phyloP scores from a whole-genome alignment of 805 yeast species.

The Debaryomyces maramus region DNA sequence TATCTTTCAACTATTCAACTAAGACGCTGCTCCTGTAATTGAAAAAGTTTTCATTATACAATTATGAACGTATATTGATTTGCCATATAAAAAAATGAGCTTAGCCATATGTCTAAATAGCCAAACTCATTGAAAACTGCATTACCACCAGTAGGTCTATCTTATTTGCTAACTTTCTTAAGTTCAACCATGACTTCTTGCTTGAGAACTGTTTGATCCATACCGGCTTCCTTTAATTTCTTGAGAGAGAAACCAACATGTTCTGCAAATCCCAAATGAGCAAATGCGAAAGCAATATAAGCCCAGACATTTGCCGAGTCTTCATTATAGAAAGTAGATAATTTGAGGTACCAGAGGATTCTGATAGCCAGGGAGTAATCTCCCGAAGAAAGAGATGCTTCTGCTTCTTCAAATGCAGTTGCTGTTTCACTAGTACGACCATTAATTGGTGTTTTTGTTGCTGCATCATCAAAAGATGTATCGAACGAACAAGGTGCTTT shows the following conservation, averaged over 20 bases:
- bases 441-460: slow-evolving; percentile 6
- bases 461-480: slow-evolving; percentile 7
- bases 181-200: slow-evolving; percentile 10
- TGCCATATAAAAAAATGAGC: too few species aligned
- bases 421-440: slow-evolving; percentile 9
- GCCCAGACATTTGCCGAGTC: slow-evolving; percentile 13
- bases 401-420: slow-evolving; percentile 8
- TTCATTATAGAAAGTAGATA: slow-evolving; percentile 11
- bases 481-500: slow-evolving; percentile 10
- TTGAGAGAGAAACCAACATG: slow-evolving; percentile 12
- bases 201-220: slow-evolving; percentile 11
- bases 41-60: too few species aligned
- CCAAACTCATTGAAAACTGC: too few species aligned
- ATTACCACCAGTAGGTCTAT: too few species aligned
- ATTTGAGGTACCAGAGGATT: slow-evolving; percentile 10
- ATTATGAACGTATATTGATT: too few species aligned
- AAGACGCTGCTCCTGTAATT: too few species aligned
- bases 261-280: slow-evolving; percentile 11
- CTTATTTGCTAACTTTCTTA: slow-evolving; percentile 9
- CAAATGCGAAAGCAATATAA: slow-evolving; percentile 11
- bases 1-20: too few species aligned
- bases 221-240: slow-evolving; percentile 11
- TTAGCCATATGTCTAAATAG: too few species aligned
- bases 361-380: slow-evolving; percentile 11
- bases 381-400: slow-evolving; percentile 5